Evolutionary conservation across 257 asterid species (phyloP).

Genomic region (Nicotiana obtusifolia): DNA sequence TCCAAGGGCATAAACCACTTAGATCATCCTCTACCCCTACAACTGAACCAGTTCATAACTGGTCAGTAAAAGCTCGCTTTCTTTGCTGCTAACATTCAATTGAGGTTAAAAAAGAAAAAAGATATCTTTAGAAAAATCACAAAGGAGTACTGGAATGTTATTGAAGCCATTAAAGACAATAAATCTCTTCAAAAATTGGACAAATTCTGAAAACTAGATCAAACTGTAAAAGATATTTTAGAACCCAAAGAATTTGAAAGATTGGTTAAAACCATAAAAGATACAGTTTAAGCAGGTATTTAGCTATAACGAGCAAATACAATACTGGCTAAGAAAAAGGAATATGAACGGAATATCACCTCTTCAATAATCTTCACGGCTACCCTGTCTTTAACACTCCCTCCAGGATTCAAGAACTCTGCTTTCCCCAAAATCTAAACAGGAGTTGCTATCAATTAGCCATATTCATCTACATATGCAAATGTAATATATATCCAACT

Average conservation of each 20-base stretch:
- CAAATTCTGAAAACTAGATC: neutral
- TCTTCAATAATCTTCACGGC: slow-evolving; percentile 90
- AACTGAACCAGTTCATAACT: neutral
- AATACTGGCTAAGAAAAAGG: neutral
- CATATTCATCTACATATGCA: neutral
- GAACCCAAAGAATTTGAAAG: neutral
- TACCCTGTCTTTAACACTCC: slow-evolving; percentile 93
- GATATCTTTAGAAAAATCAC: neutral
- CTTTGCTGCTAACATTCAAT: neutral
- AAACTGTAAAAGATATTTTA: neutral
- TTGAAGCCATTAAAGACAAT: neutral
- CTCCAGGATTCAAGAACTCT: slow-evolving; percentile 95
- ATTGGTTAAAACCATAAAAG: neutral
- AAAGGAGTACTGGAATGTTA: neutral
- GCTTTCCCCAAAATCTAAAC: slow-evolving; percentile 87
- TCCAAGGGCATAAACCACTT: neutral
- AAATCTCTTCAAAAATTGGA: neutral
- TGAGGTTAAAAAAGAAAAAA: neutral
- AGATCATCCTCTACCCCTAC: neutral
- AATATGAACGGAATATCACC: slow-evolving; percentile 25
- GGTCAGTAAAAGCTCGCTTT: neutral
- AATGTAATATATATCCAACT: neutral
- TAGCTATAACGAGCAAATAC: neutral
- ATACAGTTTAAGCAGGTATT: neutral
- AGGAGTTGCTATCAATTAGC: neutral